Conservation (phyloP, 2,329 filamentous ascomycete species). For the Endoconidiophora laricicola region DNA sequence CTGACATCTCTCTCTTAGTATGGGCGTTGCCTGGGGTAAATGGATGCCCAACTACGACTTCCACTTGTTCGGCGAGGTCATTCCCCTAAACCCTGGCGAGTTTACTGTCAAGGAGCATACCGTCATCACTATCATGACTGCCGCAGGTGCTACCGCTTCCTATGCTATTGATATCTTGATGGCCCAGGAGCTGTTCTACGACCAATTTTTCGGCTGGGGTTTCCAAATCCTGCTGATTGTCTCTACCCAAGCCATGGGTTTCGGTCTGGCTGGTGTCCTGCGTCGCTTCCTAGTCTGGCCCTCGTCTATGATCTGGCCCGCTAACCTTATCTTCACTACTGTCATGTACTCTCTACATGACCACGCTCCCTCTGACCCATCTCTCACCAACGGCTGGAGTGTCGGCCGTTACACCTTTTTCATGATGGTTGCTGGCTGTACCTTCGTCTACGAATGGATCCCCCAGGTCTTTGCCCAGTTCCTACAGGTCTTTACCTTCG, state of each 20-base stretch:
- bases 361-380: conserved; percentile 29
- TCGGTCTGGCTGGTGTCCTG: conserved; percentile 37
- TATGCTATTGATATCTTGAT: conserved; percentile 27
- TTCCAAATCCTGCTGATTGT: conserved; percentile 38
- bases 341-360: conserved; percentile 33
- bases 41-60: conserved; percentile 20
- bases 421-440: conserved; percentile 34
- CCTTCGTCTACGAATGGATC: conserved; percentile 38
- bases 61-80: conserved; percentile 19
- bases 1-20: conserved; percentile 19
- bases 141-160: conserved; percentile 20
- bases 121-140: conserved; percentile 31
- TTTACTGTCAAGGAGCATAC: conserved; percentile 33
- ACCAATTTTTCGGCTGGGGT: conserved; percentile 36
- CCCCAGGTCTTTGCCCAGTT: conserved; percentile 33
- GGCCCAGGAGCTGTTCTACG: conserved; percentile 39
- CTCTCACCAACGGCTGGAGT: conserved; percentile 41
- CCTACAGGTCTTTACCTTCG: conserved; percentile 40
- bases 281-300: conserved; percentile 37
- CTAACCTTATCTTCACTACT: conserved; percentile 35
- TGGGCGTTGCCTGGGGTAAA: conserved; percentile 21
- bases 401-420: conserved; percentile 49
- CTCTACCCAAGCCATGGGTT: conserved; percentile 39
- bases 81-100: conserved; percentile 25
- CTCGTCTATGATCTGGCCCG: conserved; percentile 42